These are phyloP conservation scores for Myxozyma neotropica DNA, from an alignment of 805 yeast species.

Conservation along the genomic window DNA sequence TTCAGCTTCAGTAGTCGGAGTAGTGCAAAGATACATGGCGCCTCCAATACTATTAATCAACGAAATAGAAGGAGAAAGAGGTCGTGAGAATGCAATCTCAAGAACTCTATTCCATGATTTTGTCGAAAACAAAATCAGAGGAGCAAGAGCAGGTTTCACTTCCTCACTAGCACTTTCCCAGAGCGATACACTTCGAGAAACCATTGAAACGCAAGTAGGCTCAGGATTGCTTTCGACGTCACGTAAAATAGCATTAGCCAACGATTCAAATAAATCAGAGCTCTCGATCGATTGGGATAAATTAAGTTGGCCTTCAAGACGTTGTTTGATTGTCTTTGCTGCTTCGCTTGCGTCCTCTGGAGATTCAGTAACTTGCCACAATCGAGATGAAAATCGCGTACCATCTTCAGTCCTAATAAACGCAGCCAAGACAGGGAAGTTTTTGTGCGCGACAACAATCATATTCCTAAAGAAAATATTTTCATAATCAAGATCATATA, in stretches of 20 bases:
- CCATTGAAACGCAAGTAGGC: constrained; percentile 18
- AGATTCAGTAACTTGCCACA: constrained; percentile 31
- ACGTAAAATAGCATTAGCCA: constrained; percentile 21
- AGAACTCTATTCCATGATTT: constrained; percentile 6
- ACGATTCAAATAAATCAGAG: constrained; percentile 17
- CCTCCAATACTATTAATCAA: constrained; percentile 27
- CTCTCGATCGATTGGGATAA: background rate
- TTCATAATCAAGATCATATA: constrained; percentile 40
- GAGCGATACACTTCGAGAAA: constrained; percentile 16
- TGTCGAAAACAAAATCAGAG: constrained; percentile 8
- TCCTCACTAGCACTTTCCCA: constrained; percentile 26
- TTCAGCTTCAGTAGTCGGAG: background rate
- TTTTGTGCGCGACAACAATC: constrained; percentile 8
- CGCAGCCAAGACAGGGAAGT: constrained; percentile 37
- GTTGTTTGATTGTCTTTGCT: constrained; percentile 20
- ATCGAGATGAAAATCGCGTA: constrained; percentile 45
- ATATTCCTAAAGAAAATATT: constrained; percentile 40
- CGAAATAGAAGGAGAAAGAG: constrained; percentile 13
- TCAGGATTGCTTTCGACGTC: constrained; percentile 28
- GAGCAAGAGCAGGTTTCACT: constrained; percentile 9
- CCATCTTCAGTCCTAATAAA: constrained; percentile 42
- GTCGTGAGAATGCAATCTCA: constrained; percentile 4
- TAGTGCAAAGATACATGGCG: constrained; percentile 15
- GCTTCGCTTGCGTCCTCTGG: constrained; percentile 6
- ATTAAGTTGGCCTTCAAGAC: constrained; percentile 28